Evolutionary conservation across 176 grass and related monocot species (phyloP), one percentile per base, ranked within the genome.

Genomic region (Saccharum spontaneum): DNA sequence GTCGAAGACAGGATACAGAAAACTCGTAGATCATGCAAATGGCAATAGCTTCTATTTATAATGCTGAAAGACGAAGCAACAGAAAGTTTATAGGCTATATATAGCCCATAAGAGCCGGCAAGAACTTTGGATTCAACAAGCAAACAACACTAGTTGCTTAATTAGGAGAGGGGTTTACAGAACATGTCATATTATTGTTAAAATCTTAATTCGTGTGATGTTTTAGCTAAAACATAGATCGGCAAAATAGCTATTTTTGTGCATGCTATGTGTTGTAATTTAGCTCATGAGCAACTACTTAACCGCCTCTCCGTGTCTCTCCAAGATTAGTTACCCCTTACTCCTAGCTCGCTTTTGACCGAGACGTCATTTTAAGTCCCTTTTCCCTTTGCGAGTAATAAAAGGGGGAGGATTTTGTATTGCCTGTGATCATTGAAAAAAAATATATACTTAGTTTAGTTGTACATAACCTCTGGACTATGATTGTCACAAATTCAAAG

Each of bases 11-110:
- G 22, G 23, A 49, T 67, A 63, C 49, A 59, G 68, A 68, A 79
- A 79, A 62, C 67, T 83, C 23, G 8, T 22, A 82, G 79, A 75
- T 50, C 69, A 75, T 50, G 85, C 75, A 54, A 71, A 84, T 43
- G 76, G 76, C 64, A 81, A 37, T 33, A 55, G 41, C 70, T 64
- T 84, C 85, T 87, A 91, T 91, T 87, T 91, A 91, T 91, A 90
- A 91, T 65, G 76, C 41, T 43, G 54, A 33, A 76, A 80, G 70
- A 77, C 40, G 13, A 69, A 18, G 80, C 48, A 75, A 69, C 85
- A 75, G 61, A 62, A 80, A 77, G 48, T 57, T 62, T 77, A 16
- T 24, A 75, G 34, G 70, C 85, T 87, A 87, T 83, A 50, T 84
- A 75, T 87, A 90, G 89, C 80, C 84, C 84, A 75, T 79, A 37